Evolutionary conservation across 768 basidiomycete genomes (phyloP), one percentile per base, ranked within the genome.

Genomic region (Dioszegia aurantiaca): DNA sequence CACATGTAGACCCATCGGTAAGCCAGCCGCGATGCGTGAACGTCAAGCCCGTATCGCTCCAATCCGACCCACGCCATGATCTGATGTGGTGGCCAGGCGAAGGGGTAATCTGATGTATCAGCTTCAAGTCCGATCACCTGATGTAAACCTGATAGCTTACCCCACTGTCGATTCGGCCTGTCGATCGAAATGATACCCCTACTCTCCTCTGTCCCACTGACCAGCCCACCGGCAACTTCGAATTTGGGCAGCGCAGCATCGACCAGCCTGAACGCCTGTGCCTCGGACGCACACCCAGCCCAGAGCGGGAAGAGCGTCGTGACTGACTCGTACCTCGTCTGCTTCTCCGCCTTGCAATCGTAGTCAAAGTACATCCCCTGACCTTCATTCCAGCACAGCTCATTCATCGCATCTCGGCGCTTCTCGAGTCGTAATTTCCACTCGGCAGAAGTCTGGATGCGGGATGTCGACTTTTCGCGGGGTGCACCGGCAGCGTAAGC

Each of bases 1-100:
- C 62, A 91, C 93, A 99, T 95, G 80, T 97, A 97, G n/a, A 95
- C 83, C 84, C 89, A 99, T 52, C 94, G 82, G 78, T 99, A 99
- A 1, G 94, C 87, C 47, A 98, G 79, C 45, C 95, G 83, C 63
- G 94, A 90, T 1, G 92, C 89, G 62, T 95, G 92, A 62, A 94
- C 89, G 2, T 88, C 80, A 75, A 91, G 95, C 1, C 94, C 94
- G 72, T 99, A 99, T 53, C 94, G 86, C 67, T 95, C 91, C 23
- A 98, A 81, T 40, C 92, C 94, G 52, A 97, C 91, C 94, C 94
- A 99, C 1, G 87, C 80, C 89, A 98, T 97, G 72, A 98, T 95
- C 77, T 98, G 94, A 77, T 97, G 92, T 47, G 92, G 76, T 12
- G 71, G 85, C 75, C 77, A 77, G 6, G 71, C 88, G 66, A 79